Base-by-base conservation (phyloP, 177 flowering plant genomes). In the Vitis hybrid region DNA sequence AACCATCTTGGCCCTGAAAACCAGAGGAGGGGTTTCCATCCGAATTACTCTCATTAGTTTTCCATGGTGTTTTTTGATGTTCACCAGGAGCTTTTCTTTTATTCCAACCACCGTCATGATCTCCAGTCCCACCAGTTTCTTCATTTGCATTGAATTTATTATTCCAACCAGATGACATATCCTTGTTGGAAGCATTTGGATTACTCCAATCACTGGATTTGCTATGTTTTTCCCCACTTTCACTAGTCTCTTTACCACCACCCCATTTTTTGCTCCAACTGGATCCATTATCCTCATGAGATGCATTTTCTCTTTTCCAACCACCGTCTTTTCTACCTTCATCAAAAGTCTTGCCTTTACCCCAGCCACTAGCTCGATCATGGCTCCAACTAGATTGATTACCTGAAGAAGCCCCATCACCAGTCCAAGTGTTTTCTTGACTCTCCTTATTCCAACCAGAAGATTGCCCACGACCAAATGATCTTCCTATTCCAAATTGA, bases 401-500 rank as follows among this genome's bases (percentile, higher is more conserved):
- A 40, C 46, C 46, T 5, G 46, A 40, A 40, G 7, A 40, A 40
- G 46, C 8, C 46, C 46, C 46, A 40, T 40, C 46, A 40, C 46
- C 46, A 40, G 46, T 40, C 46, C 46, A 40, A 40, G 46, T 40
- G 46, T 6, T 40, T 40, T 40, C 65, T 27, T 52, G 49, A n/a
- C 56, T 70, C n/a, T 67, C 72, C 14, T 67, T 63, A 55, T 71
- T 73, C 84, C 83, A 74, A 58, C 73, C 76, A 69, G 70, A 46
- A 40, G 82, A 75, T 58, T 56, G 79, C 19, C 68, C 83, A 65
- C 70, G 69, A 60, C 70, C 74, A 77, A 72, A 81, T 52, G 79
- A 72, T 46, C 80, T 81, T 63, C 80, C 84, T 57, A 81, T 68
- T 6, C 72, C 72, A 64, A 73, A 77, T n/a, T 74, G 66, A 70